Base-by-base conservation (phyloP, 1,284 basidiomycete species). In the Cryptococcus sp. region DNA sequence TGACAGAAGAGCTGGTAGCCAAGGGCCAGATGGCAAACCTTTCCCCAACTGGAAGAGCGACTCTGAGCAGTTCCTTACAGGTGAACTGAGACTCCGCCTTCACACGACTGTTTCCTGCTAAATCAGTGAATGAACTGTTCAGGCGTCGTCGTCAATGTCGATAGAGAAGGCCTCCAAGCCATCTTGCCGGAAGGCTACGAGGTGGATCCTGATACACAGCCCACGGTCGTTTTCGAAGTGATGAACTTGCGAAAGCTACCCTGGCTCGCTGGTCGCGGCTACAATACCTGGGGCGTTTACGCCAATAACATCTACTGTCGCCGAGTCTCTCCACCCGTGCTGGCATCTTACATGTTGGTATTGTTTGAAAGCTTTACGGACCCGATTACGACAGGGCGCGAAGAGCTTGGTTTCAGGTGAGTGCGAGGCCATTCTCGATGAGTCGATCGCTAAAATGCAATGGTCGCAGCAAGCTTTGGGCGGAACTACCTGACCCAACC, bases 281-380 rank as follows among this genome's bases (percentile, higher is more conserved):
- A 45, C 42, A 45, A 45, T n/a, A 45, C 42, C n/a, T 45, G 42
- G 42, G 42, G 42, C n/a, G 42, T 45, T n/a, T 45, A 19, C 22
- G 42, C 42, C 42, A 45, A 45, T 15, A 22, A 45, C 16, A 22
- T 45, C 22, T 10, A 10, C 22, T 45, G 42, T 45, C 42, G 42
- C 16, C n/a, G 42, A 10, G 42, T 45, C n/a, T 45, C 42, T 15
- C 42, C 42, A 19, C n/a, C 42, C 16, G n/a, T 45, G 8, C n/a
- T 19, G 11, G 42, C 42, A 45, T 45, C 42, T 3, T 45, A 45
- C 42, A 45, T 45, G 42, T 15, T 45, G 42, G 42, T 45, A n/a
- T 22, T 45, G 42, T 45, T 45, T 11, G 42, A 45, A 15, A 45
- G 42, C 42, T 45, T 45, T 13, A 45, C 42, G n/a, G 42, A 45